Conservation (phyloP, 192 early-diverging fungal genomes). For the Thamnidium elegans region DNA sequence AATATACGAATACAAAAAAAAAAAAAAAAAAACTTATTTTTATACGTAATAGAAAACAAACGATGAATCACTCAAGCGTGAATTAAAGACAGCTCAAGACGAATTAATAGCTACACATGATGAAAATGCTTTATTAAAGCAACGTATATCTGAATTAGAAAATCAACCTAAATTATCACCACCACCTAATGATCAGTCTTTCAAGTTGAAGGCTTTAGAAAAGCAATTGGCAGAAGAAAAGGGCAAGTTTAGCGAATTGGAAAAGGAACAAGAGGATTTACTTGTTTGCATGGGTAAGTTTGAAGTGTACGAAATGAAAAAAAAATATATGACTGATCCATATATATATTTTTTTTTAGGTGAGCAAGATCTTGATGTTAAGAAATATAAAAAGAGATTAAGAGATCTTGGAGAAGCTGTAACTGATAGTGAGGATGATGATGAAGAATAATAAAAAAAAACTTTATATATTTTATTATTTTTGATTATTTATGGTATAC, state of each 20-base stretch:
- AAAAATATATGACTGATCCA: conserved; percentile 12
- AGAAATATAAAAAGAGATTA: conserved; percentile 33
- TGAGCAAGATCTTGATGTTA: conserved; percentile 35
- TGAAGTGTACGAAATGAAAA: neutral
- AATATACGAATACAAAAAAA: neutral
- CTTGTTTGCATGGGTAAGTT: conserved; percentile 39
- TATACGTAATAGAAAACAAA: conserved; percentile 3
- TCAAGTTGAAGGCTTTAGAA: conserved; percentile 11
- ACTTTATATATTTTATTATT: neutral
- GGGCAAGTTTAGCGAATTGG: conserved; percentile 36
- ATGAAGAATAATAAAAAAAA: conserved; percentile 24
- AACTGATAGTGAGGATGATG: conserved; percentile 39
- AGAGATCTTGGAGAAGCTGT: conserved; percentile 32
- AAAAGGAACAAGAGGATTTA: conserved; percentile 48
- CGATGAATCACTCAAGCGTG: neutral
- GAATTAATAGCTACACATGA: conserved; percentile 7
- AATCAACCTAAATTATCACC: neutral
- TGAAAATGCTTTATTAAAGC: conserved; percentile 1
- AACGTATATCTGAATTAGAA: neutral
- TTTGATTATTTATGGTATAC: conserved; percentile 23
- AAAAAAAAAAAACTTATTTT: neutral
- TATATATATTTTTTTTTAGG: conserved; percentile 12
- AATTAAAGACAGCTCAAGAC: neutral
- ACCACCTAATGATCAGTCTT: neutral
- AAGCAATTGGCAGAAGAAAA: conserved; percentile 17